Base-by-base conservation (phyloP, 257 asterid genomes). In the Perilla frutescens region DNA sequence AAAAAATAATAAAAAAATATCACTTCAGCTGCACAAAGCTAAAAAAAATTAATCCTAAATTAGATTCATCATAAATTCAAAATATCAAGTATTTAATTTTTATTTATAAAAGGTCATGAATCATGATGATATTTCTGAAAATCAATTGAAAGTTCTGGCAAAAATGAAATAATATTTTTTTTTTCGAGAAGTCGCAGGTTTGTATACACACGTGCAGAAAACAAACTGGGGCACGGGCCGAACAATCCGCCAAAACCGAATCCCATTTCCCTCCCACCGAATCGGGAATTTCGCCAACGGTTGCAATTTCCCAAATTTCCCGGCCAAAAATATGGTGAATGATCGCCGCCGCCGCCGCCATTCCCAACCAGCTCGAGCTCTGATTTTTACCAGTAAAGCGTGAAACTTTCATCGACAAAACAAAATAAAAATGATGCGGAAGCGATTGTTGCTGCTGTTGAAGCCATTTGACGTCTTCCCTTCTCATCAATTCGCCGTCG, bases 381-480 rank as follows among this genome's bases (percentile, higher is more conserved):
- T 29, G 70, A 75, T 10, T 15, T 40, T 1, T 36, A 26, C 36
- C 10, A 55, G 32, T 9, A 26, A 47, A 37, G 7, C 44, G 37
- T 55, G 32, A 59, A 59, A 48, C 4, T 43, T 59, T 4, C 51
- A 4, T 6, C 10, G 66, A 31, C 41, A 31, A 50, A 13, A 3
- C 4, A 65, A 31, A 20, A n/a, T 8, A 41, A 48, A 37, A 68
- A 87, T 91, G 97, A 85, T 72, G 77, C 83, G 86, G 77, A 89
- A 87, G 78, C 88, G 96, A 70, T 77, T 91, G 74, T 61, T 89
- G 83, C 69, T 91, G 72, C 76, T 91, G 44, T 39, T 87, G 72
- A 91, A 89, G 89, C 89, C 96, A 14, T 69, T 87, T 70, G 96
- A 87, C 37, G 79, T 62, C 45, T 82, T 54, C 80, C 89, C 86